A percentile compares a stretch with the other conserved stretches of the same genome.
These are phyloP conservation scores for Phytophthora constricta DNA, from an alignment of 352 stramenopile species.

Conservation along the genomic window DNA sequence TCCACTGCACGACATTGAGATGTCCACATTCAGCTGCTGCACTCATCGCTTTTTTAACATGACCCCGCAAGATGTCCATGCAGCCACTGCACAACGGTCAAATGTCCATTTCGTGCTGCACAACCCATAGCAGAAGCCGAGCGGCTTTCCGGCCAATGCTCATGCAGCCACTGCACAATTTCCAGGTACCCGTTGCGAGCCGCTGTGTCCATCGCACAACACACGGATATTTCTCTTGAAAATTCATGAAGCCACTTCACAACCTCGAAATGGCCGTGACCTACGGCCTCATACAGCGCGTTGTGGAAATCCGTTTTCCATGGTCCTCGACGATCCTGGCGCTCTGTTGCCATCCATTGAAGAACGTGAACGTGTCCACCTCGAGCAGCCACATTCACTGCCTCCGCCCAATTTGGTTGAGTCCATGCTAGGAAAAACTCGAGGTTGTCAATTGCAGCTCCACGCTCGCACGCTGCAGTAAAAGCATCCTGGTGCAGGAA, in stretches of 20 bases:
- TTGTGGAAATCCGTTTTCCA: not conserved
- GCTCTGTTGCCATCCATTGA: not conserved
- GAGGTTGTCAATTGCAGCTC: not conserved
- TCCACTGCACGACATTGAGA: not conserved
- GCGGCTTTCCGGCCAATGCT: not conserved
- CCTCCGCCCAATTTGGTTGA: not conserved
- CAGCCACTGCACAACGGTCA: not conserved
- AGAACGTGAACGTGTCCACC: not conserved
- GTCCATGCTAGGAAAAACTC: not conserved
- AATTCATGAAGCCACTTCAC: not conserved
- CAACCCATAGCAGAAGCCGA: not conserved
- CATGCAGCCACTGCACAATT: not conserved
- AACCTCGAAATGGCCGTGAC: not conserved
- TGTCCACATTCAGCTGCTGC: not conserved
- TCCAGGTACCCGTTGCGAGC: not conserved
- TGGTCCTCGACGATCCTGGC: not conserved
- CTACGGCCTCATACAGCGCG: not conserved
- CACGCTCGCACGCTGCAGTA: not conserved
- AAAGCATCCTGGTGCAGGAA: not conserved
- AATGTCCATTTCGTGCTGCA: not conserved
- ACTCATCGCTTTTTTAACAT: not conserved
- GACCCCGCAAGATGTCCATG: not conserved
- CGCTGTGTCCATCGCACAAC: not conserved
- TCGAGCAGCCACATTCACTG: not conserved
- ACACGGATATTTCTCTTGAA: not conserved